Percentiles rank a stretch among this genome's conserved stretches.
These are phyloP conservation scores for Pezicula carpinea DNA, from an alignment of 2,329 filamentous ascomycete genomes.

Conservation along the genomic window DNA sequence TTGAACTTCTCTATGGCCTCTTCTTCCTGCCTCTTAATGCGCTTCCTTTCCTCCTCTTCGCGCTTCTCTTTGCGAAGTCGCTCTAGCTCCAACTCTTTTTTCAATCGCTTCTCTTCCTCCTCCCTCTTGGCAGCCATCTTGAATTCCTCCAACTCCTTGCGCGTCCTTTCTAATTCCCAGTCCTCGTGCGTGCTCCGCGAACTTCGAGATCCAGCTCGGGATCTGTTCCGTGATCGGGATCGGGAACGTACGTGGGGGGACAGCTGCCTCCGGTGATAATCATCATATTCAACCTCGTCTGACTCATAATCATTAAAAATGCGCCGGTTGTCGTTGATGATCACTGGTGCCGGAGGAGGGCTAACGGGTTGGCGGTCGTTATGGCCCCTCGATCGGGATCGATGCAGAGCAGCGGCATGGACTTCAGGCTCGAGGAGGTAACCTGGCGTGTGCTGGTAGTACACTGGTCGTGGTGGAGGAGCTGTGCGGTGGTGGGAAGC, in stretches of 20 bases:
- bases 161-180: constrained; percentile 37
- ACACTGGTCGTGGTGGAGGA: constrained; percentile 3
- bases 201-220: neutral
- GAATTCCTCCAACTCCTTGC: constrained; percentile 41
- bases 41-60: constrained; percentile 39
- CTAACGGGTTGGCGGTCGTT: constrained; percentile 4
- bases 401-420: constrained; percentile 10
- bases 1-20: constrained; percentile 49
- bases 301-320: constrained; percentile 40
- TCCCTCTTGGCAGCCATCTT: constrained; percentile 26
- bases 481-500: constrained; percentile 1
- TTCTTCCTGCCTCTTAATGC: constrained; percentile 43
- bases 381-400: constrained; percentile 9
- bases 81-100: constrained; percentile 36
- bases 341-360: constrained; percentile 39
- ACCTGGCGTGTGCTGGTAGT: neutral
- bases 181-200: constrained; percentile 23
- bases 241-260: constrained; percentile 29
- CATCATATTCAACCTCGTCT: constrained; percentile 7
- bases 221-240: constrained; percentile 25
- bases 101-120: constrained; percentile 29
- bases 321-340: constrained; percentile 56
- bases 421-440: constrained; percentile 12
- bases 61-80: constrained; percentile 39
- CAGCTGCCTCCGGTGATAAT: constrained; percentile 17